These are phyloP conservation scores for Microdochium trichocladiopsis DNA, from an alignment of 2,329 filamentous ascomycete species.

Conservation along the genomic window DNA sequence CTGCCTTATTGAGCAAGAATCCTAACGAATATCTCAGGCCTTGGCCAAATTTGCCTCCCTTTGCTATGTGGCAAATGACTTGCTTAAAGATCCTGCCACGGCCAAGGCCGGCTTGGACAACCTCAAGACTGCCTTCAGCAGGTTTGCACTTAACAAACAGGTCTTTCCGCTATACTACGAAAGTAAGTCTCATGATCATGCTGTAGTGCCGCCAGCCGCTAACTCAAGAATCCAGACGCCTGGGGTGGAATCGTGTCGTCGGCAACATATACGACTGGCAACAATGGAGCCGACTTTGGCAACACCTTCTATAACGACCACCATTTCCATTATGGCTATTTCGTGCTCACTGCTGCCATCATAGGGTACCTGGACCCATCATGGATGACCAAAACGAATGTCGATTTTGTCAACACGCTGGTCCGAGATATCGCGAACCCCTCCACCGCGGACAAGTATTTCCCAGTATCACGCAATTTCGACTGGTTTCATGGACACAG, in stretches of 20 bases:
- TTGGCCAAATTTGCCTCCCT: slow-evolving; percentile 71
- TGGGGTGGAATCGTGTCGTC: slow-evolving; percentile 81
- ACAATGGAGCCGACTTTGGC: slow-evolving; percentile 75
- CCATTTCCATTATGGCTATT: slow-evolving; percentile 79
- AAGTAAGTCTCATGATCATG: slow-evolving; percentile 28
- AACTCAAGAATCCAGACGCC: slow-evolving; percentile 29
- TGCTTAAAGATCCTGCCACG: slow-evolving; percentile 51
- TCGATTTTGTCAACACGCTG: slow-evolving; percentile 74
- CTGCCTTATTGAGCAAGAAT: slow-evolving; percentile 20
- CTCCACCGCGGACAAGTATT: slow-evolving; percentile 60
- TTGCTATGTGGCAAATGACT: slow-evolving; percentile 56
- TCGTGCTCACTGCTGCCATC: slow-evolving; percentile 78
- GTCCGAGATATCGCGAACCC: slow-evolving; percentile 81
- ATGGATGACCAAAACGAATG: slow-evolving; percentile 65
- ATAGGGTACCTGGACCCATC: slow-evolving; percentile 70
- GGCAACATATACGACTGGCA: slow-evolving; percentile 62
- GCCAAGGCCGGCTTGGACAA: slow-evolving; percentile 50
- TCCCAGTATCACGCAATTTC: slow-evolving; percentile 76
- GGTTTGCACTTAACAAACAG: slow-evolving; percentile 62
- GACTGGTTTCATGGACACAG: slow-evolving; percentile 95
- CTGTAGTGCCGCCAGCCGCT: slow-evolving; percentile 4
- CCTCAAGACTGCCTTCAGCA: slow-evolving; percentile 59
- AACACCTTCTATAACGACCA: slow-evolving; percentile 80
- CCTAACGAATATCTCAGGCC: slow-evolving; percentile 34
- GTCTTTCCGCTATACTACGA: slow-evolving; percentile 60